A percentile compares a stretch with the other conserved stretches of the same genome.
Evolutionary conservation across 352 stramenopile species (phyloP).

Genomic region (Globisporangium lucens): DNA sequence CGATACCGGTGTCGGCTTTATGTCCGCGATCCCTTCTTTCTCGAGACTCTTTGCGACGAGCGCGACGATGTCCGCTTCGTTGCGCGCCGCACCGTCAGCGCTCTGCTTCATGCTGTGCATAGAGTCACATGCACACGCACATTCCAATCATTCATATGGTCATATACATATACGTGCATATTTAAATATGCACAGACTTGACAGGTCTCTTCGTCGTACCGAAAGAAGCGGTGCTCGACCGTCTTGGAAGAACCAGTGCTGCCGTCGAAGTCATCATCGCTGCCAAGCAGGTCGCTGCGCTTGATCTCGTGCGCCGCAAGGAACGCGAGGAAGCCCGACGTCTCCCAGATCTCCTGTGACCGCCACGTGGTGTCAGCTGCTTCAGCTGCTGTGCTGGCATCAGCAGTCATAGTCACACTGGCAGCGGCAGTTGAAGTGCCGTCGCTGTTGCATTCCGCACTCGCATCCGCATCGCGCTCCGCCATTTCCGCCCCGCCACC

Average conservation of each 20-base stretch:
- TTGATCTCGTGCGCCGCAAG: conserved; percentile 49
- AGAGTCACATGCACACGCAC: not conserved
- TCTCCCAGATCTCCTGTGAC: conserved; percentile 35
- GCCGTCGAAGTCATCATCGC: not conserved
- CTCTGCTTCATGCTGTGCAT: conserved; percentile 12
- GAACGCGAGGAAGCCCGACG: conserved; percentile 56
- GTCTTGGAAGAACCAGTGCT: conserved; percentile 15
- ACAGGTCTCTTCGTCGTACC: conserved; percentile 23
- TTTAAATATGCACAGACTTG: not conserved
- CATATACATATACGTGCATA: not conserved
- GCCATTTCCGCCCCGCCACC: not conserved
- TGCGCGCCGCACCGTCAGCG: not conserved
- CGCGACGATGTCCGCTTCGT: conserved; percentile 12
- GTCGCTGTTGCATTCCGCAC: not conserved
- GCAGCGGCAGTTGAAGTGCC: not conserved
- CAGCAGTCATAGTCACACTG: not conserved
- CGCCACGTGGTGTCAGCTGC: conserved; percentile 23
- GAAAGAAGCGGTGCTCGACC: conserved; percentile 54
- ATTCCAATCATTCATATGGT: not conserved
- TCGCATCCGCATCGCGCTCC: not conserved
- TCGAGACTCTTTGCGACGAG: conserved; percentile 9
- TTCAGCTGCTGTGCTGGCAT: not conserved
- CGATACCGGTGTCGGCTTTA: conserved; percentile 20
- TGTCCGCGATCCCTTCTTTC: conserved; percentile 4
- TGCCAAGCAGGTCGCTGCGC: conserved; percentile 35